Evolutionary conservation across 1,284 basidiomycete species (phyloP).

Genomic region (Cystobasidiaceae sp.): DNA sequence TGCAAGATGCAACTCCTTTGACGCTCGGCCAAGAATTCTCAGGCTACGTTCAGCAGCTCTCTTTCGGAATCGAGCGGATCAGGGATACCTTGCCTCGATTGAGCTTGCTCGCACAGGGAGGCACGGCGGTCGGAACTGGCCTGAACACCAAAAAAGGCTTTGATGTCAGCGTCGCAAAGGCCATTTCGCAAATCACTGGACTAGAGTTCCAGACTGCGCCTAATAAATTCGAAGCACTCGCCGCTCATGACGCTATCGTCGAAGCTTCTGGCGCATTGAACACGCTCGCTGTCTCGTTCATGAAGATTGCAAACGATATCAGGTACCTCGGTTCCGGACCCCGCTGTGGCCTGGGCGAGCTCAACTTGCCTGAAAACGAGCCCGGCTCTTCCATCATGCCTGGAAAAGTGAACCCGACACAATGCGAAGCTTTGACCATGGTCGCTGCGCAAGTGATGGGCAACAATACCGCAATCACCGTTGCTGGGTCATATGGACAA

Average conservation of each 20-base stretch:
- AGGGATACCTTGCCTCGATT: slow-evolving; percentile 78
- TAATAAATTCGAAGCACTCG: slow-evolving; percentile 99
- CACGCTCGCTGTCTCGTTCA: slow-evolving; percentile 85
- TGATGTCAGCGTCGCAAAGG: slow-evolving; percentile 86
- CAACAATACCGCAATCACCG: slow-evolving; percentile 87
- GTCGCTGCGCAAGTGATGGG: slow-evolving; percentile 98
- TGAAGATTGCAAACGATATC: slow-evolving; percentile 99
- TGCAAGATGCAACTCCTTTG: slow-evolving; percentile 93
- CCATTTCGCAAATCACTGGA: slow-evolving; percentile 88
- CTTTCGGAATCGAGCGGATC: slow-evolving; percentile 83
- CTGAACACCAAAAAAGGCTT: slow-evolving; percentile 96
- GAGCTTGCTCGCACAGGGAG: slow-evolving; percentile 90
- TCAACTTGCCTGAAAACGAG: slow-evolving; percentile 94
- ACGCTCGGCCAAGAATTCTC: slow-evolving; percentile 98
- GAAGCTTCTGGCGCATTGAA: slow-evolving; percentile 96
- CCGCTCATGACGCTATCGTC: slow-evolving; percentile 92
- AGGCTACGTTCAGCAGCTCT: slow-evolving; percentile 92
- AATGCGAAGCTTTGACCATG: slow-evolving; percentile 97
- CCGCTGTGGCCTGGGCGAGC: slow-evolving; percentile 92
- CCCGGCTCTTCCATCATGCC: slow-evolving; percentile 99
- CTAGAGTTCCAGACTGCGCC: slow-evolving; percentile 91
- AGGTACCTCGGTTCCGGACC: slow-evolving; percentile 96
- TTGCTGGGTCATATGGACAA: slow-evolving; percentile 92
- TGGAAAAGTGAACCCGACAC: slow-evolving; percentile 99
- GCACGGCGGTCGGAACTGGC: slow-evolving; percentile 96